These are phyloP conservation scores for Acanthamoeba healyi DNA, from an alignment of 208 protist species.

Conservation along the genomic window DNA sequence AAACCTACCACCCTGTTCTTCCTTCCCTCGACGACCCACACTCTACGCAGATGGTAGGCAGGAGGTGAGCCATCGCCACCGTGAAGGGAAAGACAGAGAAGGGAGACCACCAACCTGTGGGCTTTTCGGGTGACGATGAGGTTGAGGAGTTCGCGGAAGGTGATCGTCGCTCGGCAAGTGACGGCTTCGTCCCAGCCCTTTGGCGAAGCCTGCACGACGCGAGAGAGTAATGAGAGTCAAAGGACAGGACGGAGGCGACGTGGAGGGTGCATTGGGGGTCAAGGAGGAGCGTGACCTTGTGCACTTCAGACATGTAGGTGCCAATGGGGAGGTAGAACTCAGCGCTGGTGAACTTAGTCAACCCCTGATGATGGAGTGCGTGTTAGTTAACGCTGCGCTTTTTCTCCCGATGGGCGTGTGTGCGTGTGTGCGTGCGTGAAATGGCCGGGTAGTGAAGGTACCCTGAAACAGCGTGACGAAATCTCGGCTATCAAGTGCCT, in stretches of 20 bases:
- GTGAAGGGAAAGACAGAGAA: neutral
- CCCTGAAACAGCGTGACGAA: constrained; percentile 28
- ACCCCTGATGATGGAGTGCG: neutral
- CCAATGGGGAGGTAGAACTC: constrained; percentile 51
- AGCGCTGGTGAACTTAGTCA: constrained; percentile 11
- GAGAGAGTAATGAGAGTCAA: no score
- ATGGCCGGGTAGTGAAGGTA: neutral
- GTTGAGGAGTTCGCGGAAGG: constrained; percentile 14
- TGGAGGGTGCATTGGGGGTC: neutral
- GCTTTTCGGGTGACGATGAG: constrained; percentile 12
- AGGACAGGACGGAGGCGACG: neutral
- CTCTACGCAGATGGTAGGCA: neutral
- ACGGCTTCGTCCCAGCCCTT: neutral
- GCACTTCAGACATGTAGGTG: neutral
- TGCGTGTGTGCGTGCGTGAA: neutral
- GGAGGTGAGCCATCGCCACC: neutral
- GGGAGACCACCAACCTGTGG: constrained; percentile 31
- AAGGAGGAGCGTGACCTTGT: neutral
- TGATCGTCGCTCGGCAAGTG: constrained; percentile 18
- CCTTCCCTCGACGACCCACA: constrained; percentile 61
- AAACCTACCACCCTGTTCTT: constrained; percentile 33
- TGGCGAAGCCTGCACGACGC: neutral
- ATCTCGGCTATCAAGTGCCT: constrained; percentile 48
- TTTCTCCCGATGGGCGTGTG: neutral
- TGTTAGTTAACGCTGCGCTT: no score